Conservation (phyloP, 2,329 filamentous ascomycete species). For the Trichoderma breve region DNA sequence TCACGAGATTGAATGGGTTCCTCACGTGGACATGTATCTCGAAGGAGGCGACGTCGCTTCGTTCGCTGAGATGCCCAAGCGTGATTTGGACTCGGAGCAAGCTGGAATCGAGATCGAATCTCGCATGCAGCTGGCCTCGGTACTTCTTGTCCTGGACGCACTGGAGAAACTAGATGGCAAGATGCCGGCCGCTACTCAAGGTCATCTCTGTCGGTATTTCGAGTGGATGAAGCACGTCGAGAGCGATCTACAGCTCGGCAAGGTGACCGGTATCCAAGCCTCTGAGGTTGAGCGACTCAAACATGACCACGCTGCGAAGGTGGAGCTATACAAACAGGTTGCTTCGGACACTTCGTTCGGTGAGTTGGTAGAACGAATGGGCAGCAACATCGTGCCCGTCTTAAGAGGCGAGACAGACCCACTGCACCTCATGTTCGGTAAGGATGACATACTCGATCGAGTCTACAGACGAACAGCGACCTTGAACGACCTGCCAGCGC, state of each 20-base stretch:
- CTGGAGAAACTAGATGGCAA: neutral
- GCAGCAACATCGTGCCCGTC: slow-evolving; percentile 9
- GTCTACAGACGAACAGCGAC: neutral
- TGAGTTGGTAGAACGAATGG: slow-evolving; percentile 12
- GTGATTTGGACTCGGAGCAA: neutral
- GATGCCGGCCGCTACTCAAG: neutral
- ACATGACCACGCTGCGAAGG: neutral
- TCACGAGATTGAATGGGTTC: neutral
- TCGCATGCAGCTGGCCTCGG: neutral
- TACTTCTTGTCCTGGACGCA: neutral
- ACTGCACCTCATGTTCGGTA: slow-evolving; percentile 14
- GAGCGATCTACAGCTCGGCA: neutral
- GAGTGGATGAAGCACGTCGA: neutral
- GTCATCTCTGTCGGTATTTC: neutral
- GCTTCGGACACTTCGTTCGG: slow-evolving; percentile 2
- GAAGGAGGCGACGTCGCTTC: neutral
- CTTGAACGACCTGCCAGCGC: slow-evolving; percentile 5
- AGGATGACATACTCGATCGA: slow-evolving; percentile 11
- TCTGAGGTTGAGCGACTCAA: neutral
- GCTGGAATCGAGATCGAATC: neutral
- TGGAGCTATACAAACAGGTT: neutral
- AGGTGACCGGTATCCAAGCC: neutral
- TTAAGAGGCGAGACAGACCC: slow-evolving; percentile 5
- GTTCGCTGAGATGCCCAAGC: neutral
- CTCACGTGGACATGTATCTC: neutral